Conservation (phyloP, 176 grass and related monocot species). For the Avena sativa region DNA sequence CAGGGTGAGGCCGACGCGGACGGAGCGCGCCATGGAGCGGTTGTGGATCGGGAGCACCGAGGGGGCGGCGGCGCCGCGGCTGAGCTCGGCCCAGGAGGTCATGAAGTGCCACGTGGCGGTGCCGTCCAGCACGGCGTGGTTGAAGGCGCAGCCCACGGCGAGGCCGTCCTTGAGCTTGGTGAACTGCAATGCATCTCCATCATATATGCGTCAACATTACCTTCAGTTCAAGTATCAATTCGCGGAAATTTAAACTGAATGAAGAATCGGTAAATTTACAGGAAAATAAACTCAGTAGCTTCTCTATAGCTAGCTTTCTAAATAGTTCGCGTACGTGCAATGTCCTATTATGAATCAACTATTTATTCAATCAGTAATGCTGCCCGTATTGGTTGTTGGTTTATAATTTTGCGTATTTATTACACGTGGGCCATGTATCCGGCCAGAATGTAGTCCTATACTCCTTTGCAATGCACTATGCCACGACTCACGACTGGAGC, state of each 20-base stretch:
- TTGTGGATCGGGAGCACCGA: constrained; percentile 62
- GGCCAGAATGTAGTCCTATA: neutral
- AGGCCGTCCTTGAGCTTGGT: constrained; percentile 89
- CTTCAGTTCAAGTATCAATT: neutral
- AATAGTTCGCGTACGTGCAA: neutral
- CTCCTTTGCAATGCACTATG: too few relatives aligned
- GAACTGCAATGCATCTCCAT: constrained; percentile 52
- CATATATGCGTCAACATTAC: neutral
- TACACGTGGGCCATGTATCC: neutral
- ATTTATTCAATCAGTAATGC: neutral
- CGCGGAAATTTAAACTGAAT: neutral
- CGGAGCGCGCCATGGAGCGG: constrained; percentile 62
- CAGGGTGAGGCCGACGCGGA: constrained; percentile 66
- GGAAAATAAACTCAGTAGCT: neutral
- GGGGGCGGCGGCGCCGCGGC: constrained; percentile 40
- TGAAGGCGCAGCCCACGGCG: constrained; percentile 90
- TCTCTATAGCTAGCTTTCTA: neutral
- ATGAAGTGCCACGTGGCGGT: constrained; percentile 99
- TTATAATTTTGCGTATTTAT: neutral
- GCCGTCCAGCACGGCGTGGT: constrained; percentile 95
- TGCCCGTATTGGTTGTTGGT: neutral
- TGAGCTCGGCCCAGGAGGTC: constrained; percentile 86
- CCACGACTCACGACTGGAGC: neutral
- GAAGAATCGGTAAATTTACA: neutral
- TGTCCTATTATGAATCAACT: neutral